phyloP scores from a whole-genome alignment of 2,329 filamentous ascomycete species.

The Fusarium hainanense region DNA sequence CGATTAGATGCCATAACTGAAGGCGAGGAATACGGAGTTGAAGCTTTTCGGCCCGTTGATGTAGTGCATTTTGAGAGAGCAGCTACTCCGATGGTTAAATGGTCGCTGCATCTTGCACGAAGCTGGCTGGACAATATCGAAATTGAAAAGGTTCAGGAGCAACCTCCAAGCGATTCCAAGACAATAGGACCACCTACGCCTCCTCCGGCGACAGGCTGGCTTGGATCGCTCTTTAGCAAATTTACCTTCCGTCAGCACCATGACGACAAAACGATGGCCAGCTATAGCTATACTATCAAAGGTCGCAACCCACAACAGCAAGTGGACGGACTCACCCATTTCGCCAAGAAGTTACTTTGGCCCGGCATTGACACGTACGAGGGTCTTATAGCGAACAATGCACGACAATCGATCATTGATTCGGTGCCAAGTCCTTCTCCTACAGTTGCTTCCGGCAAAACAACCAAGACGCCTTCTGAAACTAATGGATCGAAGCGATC shows the following conservation, averaged over 20 bases:
- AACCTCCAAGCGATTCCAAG: slow-evolving; percentile 13
- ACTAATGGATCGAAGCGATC: slow-evolving; percentile 53
- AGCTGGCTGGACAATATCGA: slow-evolving; percentile 76
- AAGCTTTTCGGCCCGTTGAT: slow-evolving; percentile 65
- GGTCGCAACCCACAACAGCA: slow-evolving; percentile 69
- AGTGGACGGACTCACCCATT: slow-evolving; percentile 70
- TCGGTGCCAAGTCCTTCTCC: slow-evolving; percentile 47
- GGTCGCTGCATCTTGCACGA: slow-evolving; percentile 73
- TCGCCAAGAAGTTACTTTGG: slow-evolving; percentile 72
- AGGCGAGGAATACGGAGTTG: slow-evolving; percentile 65
- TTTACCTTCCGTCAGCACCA: slow-evolving; percentile 59
- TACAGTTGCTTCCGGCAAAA: slow-evolving; percentile 1
- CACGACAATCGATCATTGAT: slow-evolving; percentile 53
- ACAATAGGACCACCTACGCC: slow-evolving; percentile 17
- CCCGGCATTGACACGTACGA: slow-evolving; percentile 67
- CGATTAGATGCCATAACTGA: slow-evolving; percentile 72
- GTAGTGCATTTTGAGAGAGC: slow-evolving; percentile 71
- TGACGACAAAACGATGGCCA: slow-evolving; percentile 50
- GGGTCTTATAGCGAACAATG: slow-evolving; percentile 60
- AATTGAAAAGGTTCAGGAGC: slow-evolving; percentile 59
- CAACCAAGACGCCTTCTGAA: slow-evolving; percentile 49
- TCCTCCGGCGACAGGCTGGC: slow-evolving; percentile 55
- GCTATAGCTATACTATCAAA: slow-evolving; percentile 60
- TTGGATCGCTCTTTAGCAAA: slow-evolving; percentile 67
- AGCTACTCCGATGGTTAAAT: slow-evolving; percentile 71